Evolutionary conservation across 2,329 filamentous ascomycete species (phyloP), one percentile per base, ranked within the genome.

Genomic region (Pestalotiopsis sp.): DNA sequence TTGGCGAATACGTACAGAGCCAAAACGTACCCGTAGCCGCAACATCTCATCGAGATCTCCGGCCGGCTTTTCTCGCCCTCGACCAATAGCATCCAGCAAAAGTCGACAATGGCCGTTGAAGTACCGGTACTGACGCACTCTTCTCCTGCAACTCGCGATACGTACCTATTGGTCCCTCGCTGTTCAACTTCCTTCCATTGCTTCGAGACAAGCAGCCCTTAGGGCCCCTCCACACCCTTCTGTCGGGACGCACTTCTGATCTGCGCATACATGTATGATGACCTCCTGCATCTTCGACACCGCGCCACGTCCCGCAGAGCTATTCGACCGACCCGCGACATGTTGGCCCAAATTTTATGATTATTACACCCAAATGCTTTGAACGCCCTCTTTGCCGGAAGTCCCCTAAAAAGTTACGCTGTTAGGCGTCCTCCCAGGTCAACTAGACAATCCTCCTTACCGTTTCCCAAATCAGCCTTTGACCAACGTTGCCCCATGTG

Each of bases 211-310:
- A 23, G 45, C 13, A 14, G 49, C 38, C 41, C 27, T 45, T 45
- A 57, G 52, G 45, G 27, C 45, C 49, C 64, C 64, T 66, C 64
- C 64, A 66, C 64, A 66, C 64, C 64, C 31, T 49, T 58, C 64
- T 49, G 64, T 58, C 64, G 64, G 64, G 52, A 57, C 61, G 61
- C 38, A 45, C 61, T 56, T 41, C 38, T 66, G 64, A 66, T 66
- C 56, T 66, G 52, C 64, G 31, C 27, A 62, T 41, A 66, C 27
- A 67, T 68, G 66, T 57, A 69, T 69, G 68, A 69, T 69, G 68
- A 69, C 68, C 66, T 69, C 60, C 61, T 67, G 61, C 68, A 69
- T 69, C 66, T 63, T 68, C 57, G 59, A 52, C 45, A 52, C 17
- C 65, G 61, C 64, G 61, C 31, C 27, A 62, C n/a, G 36, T 31